Conservation (phyloP, 1,139 yeast species). For the Arxiozyma telluris region DNA sequence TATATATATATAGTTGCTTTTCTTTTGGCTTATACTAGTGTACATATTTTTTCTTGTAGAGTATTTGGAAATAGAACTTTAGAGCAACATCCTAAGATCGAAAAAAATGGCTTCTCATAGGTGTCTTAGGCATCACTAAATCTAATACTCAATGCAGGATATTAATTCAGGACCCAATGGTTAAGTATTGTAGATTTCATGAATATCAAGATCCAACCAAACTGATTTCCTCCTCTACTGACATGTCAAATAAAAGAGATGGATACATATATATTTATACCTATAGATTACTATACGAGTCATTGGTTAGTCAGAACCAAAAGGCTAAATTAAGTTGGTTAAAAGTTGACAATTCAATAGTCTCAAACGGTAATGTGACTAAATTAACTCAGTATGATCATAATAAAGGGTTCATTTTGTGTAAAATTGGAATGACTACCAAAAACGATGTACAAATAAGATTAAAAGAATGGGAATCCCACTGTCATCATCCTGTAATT, state of each 20-base stretch:
- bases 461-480: slow-evolving; percentile 22
- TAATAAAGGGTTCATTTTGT: slow-evolving; percentile 14
- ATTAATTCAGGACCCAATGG: slow-evolving; percentile 1
- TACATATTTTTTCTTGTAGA: no score
- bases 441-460: slow-evolving; percentile 19
- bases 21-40: no score
- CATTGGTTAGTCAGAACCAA: slow-evolving; percentile 7
- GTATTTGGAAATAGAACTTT: no score
- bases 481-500: slow-evolving; percentile 22
- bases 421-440: slow-evolving; percentile 29
- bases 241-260: slow-evolving; percentile 6
- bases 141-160: slow-evolving; percentile 18
- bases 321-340: slow-evolving; percentile 18
- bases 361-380: slow-evolving; percentile 1
- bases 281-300: slow-evolving; percentile 20
- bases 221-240: neutral
- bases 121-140: slow-evolving; percentile 27
- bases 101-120: neutral
- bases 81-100: neutral
- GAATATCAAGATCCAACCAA: neutral
- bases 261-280: slow-evolving; percentile 29
- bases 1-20: no score
- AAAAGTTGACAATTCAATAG: slow-evolving; percentile 19
- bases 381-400: neutral
- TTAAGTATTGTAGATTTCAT: slow-evolving; percentile 16